Conservation (phyloP, 2,329 filamentous ascomycete species). For the Bipolaris bicolor region DNA sequence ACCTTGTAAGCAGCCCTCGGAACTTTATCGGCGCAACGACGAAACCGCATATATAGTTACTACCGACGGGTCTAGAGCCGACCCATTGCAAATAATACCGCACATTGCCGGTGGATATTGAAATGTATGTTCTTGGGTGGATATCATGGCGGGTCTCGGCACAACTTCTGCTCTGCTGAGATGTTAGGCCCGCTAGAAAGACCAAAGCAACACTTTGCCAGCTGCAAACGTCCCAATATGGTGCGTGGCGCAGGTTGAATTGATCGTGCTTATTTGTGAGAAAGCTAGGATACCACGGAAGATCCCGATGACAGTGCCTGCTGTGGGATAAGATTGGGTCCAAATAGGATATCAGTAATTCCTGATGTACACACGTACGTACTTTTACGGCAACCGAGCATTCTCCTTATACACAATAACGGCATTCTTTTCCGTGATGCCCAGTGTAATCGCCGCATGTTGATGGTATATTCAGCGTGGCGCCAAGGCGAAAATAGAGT, state of each 20-base stretch:
- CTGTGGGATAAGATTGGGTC: neutral
- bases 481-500: neutral
- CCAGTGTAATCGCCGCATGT: neutral
- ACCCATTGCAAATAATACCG: constrained; percentile 4
- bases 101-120: constrained; percentile 4
- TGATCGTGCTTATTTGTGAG: neutral
- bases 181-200: neutral
- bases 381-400: neutral
- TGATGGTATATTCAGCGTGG: neutral
- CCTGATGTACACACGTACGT: neutral
- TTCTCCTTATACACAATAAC: neutral
- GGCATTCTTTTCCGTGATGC: neutral
- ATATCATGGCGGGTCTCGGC: neutral
- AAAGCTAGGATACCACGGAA: neutral
- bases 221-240: neutral
- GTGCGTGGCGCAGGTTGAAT: neutral
- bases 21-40: constrained; percentile 5
- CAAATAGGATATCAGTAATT: neutral
- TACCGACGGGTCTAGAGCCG: constrained; percentile 1
- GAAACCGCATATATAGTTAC: neutral
- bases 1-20: constrained; percentile 2
- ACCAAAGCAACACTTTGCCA: neutral
- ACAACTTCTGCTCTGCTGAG: neutral
- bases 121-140: neutral
- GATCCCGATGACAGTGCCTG: neutral